Base-by-base conservation (phyloP, 2,329 filamentous ascomycete species). In the Epichloe brachyelytri region DNA sequence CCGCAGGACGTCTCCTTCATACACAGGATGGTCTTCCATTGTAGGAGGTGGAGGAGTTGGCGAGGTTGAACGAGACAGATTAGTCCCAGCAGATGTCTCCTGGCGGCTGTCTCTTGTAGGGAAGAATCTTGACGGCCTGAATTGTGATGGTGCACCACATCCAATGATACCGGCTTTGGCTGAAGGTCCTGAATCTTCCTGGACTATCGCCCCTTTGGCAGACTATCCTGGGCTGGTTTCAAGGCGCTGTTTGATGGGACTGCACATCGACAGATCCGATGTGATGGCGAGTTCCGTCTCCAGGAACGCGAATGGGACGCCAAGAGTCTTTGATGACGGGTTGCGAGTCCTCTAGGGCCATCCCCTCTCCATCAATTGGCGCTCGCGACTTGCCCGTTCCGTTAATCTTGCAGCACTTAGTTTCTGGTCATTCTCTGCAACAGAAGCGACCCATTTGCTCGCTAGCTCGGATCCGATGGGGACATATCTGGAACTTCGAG, bases 1-100 rank as follows among this genome's bases (percentile, higher is more conserved):
- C 53, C 77, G 80, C 36, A 69, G 68, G 1, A 70, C 71, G 58
- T 87, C 79, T 33, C 85, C 83, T 57, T 83, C 80, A 57, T 86
- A 87, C 2, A 77, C 86, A 5, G 86, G 86, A 59, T 90, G 86
- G 10, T 77, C 81, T 54, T 79, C 76, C 65, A 79, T 80, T 19
- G 79, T 82, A 1, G 84, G 84, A 45, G 87, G 86, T 3, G 86
- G 86, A 0, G 85, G 85, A 3, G 83, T 84, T 15, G 85, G 80
- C 5, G 81, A 84, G 19, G 69, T 71, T 4, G 72, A 68, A 40
- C 75, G 69, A 4, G 66, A 62, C n/a, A 68, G 65, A 43, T 71
- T 72, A 22, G 58, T 59, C 48, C 59, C 53, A 17, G 61, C 57
- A 46, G 58, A 52, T 19, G 70, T 65, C 22, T 76, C 73, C 10